Conservation (phyloP, 164 flowering plant genomes). For the Tetracentron sinense region DNA sequence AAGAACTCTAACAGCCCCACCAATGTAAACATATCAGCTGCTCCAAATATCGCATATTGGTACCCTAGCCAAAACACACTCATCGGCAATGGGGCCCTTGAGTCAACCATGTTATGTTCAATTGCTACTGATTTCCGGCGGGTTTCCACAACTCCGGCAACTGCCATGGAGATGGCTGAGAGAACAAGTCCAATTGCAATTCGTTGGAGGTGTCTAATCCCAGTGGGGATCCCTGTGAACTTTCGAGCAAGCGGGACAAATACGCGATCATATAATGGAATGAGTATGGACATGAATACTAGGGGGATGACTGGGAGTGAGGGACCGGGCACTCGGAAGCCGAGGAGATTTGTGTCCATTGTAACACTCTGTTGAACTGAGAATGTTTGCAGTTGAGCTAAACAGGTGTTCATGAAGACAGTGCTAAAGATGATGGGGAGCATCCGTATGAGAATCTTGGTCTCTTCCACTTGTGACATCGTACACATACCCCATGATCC, state of each 20-base stretch:
- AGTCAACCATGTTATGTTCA: constrained; percentile 49
- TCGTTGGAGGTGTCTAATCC: constrained; percentile 58
- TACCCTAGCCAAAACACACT: constrained; percentile 62
- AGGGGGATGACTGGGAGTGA: constrained; percentile 62
- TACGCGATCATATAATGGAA: constrained; percentile 59
- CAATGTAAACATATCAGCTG: constrained; percentile 65
- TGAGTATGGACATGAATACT: constrained; percentile 41
- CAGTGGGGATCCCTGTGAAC: constrained; percentile 59
- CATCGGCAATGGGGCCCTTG: constrained; percentile 44
- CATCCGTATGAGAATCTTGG: constrained; percentile 61
- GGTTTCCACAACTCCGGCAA: constrained; percentile 49
- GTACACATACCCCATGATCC: constrained; percentile 60
- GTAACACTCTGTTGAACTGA: constrained; percentile 63
- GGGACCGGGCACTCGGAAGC: constrained; percentile 50
- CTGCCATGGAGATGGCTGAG: constrained; percentile 59
- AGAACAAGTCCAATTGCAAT: constrained; percentile 59
- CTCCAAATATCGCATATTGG: constrained; percentile 61
- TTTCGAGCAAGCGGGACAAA: constrained; percentile 56
- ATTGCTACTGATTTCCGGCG: constrained; percentile 45
- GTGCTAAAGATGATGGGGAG: constrained; percentile 62
- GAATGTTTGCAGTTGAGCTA: constrained; percentile 79
- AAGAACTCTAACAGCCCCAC: constrained; percentile 72
- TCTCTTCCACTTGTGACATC: constrained; percentile 70
- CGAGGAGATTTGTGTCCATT: constrained; percentile 42
- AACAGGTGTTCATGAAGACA: constrained; percentile 65